Evolutionary conservation across 202 grass and related monocot species (phyloP).

Genomic region (Musa balbisiana): DNA sequence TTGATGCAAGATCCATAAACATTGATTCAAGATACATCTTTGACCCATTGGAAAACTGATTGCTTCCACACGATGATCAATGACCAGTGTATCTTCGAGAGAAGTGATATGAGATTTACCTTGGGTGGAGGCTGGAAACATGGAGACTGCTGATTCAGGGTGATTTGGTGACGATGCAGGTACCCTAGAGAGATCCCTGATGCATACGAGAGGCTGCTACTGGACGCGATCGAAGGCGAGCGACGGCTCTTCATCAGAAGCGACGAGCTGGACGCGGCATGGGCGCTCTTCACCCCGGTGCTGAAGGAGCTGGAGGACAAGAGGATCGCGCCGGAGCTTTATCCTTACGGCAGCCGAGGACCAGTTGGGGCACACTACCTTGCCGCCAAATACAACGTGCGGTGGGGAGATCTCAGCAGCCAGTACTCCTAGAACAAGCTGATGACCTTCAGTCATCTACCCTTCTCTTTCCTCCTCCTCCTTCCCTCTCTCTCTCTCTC

Average conservation of each 20-base stretch:
- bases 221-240: constrained; percentile 86
- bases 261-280: constrained; percentile 87
- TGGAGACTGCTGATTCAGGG: no score
- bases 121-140: background rate
- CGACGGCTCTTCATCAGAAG: constrained; percentile 83
- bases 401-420: constrained; percentile 66
- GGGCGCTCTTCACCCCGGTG: constrained; percentile 80
- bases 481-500: no score
- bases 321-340: constrained; percentile 69
- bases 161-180: constrained; percentile 6
- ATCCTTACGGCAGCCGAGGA: constrained; percentile 85
- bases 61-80: no score
- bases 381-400: constrained; percentile 67
- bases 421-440: constrained; percentile 25
- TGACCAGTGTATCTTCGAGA: background rate
- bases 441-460: no score
- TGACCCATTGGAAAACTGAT: background rate
- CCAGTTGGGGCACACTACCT: constrained; percentile 88
- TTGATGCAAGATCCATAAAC: no score
- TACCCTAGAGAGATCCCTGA: constrained; percentile 74
- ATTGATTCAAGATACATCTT: background rate
- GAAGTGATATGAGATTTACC: background rate
- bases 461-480: no score
- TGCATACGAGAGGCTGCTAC: constrained; percentile 79
- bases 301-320: constrained; percentile 58